Evolutionary conservation across 257 asterid species (phyloP).

Genomic region (Salvia rosmarinus): DNA sequence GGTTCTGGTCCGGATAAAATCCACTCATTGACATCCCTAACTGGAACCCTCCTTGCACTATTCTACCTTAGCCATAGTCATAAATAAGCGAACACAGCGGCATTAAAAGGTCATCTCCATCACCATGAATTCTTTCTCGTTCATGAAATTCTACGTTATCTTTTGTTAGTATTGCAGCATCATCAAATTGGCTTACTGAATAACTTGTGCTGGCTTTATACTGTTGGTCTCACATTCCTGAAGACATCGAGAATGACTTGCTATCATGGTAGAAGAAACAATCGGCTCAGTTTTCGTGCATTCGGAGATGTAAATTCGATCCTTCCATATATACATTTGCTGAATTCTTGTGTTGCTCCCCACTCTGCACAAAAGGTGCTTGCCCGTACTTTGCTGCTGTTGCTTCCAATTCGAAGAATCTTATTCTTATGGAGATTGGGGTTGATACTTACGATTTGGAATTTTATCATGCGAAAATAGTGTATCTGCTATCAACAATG

Average conservation of each 20-base stretch:
- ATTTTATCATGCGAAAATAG: no score
- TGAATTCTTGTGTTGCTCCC: not conserved
- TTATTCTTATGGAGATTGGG: no score
- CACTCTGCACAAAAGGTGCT: not conserved
- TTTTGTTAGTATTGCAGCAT: slow-evolving; percentile 10
- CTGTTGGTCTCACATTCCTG: not conserved
- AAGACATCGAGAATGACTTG: not conserved
- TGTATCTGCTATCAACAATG: no score
- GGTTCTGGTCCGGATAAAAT: no score
- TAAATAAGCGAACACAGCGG: no score
- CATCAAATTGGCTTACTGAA: not conserved
- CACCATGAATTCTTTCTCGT: not conserved
- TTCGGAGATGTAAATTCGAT: not conserved
- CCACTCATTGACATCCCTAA: no score
- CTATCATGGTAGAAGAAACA: not conserved
- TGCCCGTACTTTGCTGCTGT: not conserved
- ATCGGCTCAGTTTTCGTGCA: not conserved
- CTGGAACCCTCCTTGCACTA: no score
- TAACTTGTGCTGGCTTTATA: not conserved
- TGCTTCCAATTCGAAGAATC: no score
- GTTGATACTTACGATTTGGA: no score
- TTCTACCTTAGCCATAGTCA: no score
- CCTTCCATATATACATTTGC: not conserved
- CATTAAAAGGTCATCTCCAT: not conserved
- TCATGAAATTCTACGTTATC: not conserved